Conservation (phyloP, 495 filamentous ascomycete species). For the Aspergillus campestris region DNA sequence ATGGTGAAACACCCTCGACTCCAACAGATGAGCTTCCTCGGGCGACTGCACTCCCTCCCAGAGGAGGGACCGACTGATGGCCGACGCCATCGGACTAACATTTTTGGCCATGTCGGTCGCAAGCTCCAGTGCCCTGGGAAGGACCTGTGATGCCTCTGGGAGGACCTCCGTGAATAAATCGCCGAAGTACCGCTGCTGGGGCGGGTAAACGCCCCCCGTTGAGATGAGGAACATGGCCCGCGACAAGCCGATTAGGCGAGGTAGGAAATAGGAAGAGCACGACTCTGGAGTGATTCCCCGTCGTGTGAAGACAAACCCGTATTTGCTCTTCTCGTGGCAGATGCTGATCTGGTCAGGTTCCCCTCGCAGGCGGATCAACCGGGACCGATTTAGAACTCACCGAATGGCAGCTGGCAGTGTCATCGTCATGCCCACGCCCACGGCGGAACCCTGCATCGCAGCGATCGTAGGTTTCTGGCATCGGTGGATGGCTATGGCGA, state of each 20-base stretch:
- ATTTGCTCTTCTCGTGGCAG: conserved; percentile 39
- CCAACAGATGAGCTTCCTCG: conserved; percentile 48
- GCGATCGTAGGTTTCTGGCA: conserved; percentile 55
- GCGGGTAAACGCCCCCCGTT: conserved; percentile 24
- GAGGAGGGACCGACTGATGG: conserved; percentile 49
- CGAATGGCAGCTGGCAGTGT: conserved; percentile 50
- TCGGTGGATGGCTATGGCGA: conserved; percentile 47
- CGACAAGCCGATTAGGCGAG: conserved; percentile 46
- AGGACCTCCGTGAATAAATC: conserved; percentile 47
- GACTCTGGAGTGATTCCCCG: conserved; percentile 53
- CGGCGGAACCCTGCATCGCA: conserved; percentile 52
- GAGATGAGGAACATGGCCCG: conserved; percentile 43
- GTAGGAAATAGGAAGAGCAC: conserved; percentile 51
- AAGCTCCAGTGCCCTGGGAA: conserved; percentile 39
- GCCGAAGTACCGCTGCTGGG: conserved; percentile 33
- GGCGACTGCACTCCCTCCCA: conserved; percentile 37
- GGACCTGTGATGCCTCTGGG: conserved; percentile 35
- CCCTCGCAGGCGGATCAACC: too few species aligned
- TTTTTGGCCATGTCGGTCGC: conserved; percentile 35
- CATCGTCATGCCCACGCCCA: conserved; percentile 57
- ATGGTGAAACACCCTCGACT: conserved; percentile 46
- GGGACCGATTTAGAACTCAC: background rate
- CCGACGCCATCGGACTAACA: conserved; percentile 39
- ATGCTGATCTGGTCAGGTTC: conserved; percentile 13
- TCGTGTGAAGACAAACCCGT: conserved; percentile 52